Base-by-base conservation (phyloP, 176 grass and related monocot species). In the Panicum miliaceum region DNA sequence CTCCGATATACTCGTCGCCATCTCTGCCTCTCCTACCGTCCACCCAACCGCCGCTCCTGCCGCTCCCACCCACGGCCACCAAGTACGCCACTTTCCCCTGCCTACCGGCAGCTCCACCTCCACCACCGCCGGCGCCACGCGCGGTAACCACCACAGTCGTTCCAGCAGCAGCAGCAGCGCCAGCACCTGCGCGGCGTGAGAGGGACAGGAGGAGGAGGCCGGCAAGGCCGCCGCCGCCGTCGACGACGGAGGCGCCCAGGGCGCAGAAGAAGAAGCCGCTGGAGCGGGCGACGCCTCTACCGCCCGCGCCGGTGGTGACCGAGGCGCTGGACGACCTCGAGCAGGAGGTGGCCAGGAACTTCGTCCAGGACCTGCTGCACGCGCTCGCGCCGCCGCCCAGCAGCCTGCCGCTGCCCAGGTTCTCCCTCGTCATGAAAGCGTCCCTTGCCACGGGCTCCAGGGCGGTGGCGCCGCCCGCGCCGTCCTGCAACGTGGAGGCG, bases 341-440 rank as follows among this genome's bases (percentile, higher is more conserved):
- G 84, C 84, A 75, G 68, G 89, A 87, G 75, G 25, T 90, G 26
- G 85, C 89, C 32, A 22, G 76, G 75, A 84, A 58, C 85, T 85
- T 81, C 64, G 77, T 85, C 2, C 62, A 88, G 78, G 86, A 91
- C 72, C 81, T 88, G 57, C 82, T 91, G 12, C 86, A 91, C 86
- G 57, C 59, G n/a, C 84, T 93, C 35, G 81, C 88, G 41, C 91
- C 91, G 62, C 88, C 88, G 60, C 91, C 91, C 4, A 93, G 88
- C 74, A 93, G 91, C 85, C 88, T 93, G 66, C 91, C 91, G 32
- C 77, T 93, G 71, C 91, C 91, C 7, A 93, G 77, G 26, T 93
- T 90, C 84, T 83, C 91, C 76, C 48, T 92, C 77, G 40, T 87
- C 78, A 26, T 68, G 22, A 85, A 82, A 48, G 58, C 58, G 0